Evolutionary conservation across 768 basidiomycete genomes (phyloP).

Genomic region (Collybia sp.): DNA sequence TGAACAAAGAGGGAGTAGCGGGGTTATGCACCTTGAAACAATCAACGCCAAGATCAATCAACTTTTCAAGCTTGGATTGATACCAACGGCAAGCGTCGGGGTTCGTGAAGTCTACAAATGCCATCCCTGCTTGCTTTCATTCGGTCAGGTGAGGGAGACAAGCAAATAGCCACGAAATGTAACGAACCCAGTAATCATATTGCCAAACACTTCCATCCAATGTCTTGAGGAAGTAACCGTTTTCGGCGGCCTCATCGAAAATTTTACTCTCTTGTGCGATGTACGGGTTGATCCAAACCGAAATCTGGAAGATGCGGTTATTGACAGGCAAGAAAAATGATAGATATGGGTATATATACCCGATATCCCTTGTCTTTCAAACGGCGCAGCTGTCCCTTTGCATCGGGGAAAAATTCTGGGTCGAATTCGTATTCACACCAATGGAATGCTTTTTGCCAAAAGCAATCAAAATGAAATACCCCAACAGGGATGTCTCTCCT

Average conservation of each 20-base stretch:
- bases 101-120: constrained; percentile 39
- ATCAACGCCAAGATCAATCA: constrained; percentile 39
- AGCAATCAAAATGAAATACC: constrained; percentile 46
- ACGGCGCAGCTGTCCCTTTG: constrained; percentile 30
- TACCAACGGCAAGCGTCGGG: constrained; percentile 42
- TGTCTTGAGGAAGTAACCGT: constrained; percentile 43
- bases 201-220: constrained; percentile 34
- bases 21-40: constrained; percentile 26
- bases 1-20: neutral
- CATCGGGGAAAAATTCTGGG: constrained; percentile 39
- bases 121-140: constrained; percentile 34
- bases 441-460: constrained; percentile 31
- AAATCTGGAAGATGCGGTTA: constrained; percentile 10
- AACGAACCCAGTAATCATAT: constrained; percentile 32
- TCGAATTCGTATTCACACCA: constrained; percentile 43
- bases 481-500: constrained; percentile 30
- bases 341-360: constrained; percentile 20
- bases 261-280: constrained; percentile 34
- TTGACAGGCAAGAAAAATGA: neutral
- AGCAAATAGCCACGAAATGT: neutral
- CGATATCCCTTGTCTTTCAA: constrained; percentile 34
- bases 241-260: constrained; percentile 35
- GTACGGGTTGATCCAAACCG: constrained; percentile 37
- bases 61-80: constrained; percentile 26
- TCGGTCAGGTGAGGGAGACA: neutral